Base-by-base conservation (phyloP, 2,329 filamentous ascomycete genomes). In the Hirsutella minnesotensis region DNA sequence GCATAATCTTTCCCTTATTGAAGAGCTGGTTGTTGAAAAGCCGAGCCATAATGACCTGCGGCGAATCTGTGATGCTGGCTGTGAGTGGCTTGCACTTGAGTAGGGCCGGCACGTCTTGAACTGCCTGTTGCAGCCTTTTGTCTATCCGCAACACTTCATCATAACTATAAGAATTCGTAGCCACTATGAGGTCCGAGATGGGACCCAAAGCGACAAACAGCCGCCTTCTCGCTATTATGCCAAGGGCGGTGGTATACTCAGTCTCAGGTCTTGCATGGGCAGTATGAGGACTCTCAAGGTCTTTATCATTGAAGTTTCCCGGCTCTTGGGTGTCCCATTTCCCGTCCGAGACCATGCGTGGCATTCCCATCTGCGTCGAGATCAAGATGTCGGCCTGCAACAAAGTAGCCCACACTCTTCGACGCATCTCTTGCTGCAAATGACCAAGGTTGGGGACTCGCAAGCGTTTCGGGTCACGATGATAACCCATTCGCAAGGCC, bases 281-380 rank as follows among this genome's bases (percentile, higher is more conserved):
- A 9, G 56, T n/a, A n/a, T n/a, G n/a, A n/a, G n/a, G n/a, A n/a
- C 48, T 27, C 30, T 62, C 53, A 37, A 73, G 63, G 35, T 73
- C 70, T 1, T 47, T 49, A 41, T 72, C 69, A 1, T 61, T 49
- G 0, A 72, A 53, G 39, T 72, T 73, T 0, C 54, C 53, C 2
- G 70, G 70, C 30, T 62, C 57, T 15, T 53, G 48, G 0, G 66
- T 67, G 44, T 73, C 69, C 30, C 55, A 57, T 13, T 65, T 56
- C 16, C 59, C 54, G 5, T 62, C 55, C 5, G 60, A 58, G 10
- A 70, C 58, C 52, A 70, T 61, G 2, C 62, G 58, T 1, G 69
- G 69, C 18, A 72, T 50, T 2, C 69, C 69, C 44, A 70, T 59
- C 39, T 70, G 67, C 12, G 64, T 60, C 0, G 66, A 68, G 4